These are phyloP conservation scores for Dendrostoma leiphaemia DNA, from an alignment of 2,329 filamentous ascomycete species.

Conservation along the genomic window DNA sequence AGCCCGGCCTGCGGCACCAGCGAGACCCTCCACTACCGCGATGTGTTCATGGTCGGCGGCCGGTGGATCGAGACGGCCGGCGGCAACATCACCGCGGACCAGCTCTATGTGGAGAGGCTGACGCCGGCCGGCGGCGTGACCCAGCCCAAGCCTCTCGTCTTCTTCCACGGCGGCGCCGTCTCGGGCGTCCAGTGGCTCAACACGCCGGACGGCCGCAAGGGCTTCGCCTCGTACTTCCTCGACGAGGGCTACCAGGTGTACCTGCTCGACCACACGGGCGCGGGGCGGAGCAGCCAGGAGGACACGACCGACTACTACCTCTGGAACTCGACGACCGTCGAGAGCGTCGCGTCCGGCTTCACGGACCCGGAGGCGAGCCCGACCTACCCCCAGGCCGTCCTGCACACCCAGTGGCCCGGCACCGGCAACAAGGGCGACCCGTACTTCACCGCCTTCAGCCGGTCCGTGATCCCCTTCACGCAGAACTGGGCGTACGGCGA, in stretches of 20 bases:
- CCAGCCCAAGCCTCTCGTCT: constrained; percentile 28
- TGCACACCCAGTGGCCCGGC: constrained; percentile 34
- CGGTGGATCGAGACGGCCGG: constrained; percentile 21
- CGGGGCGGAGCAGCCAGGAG: constrained; percentile 31
- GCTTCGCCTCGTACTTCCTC: constrained; percentile 41
- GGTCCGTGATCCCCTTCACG: constrained; percentile 37
- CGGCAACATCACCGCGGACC: constrained; percentile 24
- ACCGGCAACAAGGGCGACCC: constrained; percentile 36
- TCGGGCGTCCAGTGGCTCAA: constrained; percentile 34
- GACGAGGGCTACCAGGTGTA: constrained; percentile 39
- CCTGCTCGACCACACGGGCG: constrained; percentile 35
- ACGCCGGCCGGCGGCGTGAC: constrained; percentile 23
- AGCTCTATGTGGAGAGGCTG: constrained; percentile 33
- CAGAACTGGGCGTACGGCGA: constrained; percentile 22
- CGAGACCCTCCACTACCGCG: constrained; percentile 19
- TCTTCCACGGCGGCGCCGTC: constrained; percentile 30
- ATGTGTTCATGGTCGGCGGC: constrained; percentile 31
- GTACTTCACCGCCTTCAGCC: constrained; percentile 47
- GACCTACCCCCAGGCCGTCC: constrained; percentile 30
- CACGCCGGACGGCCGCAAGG: constrained; percentile 38
- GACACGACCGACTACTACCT: constrained; percentile 27
- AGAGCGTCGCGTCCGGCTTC: constrained; percentile 27
- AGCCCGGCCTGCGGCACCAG: constrained; percentile 13
- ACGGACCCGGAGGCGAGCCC: constrained; percentile 25
- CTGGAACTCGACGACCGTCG: constrained; percentile 24